Conservation (phyloP, 2,329 filamentous ascomycete species). For the Pestalotiopsis sp. region DNA sequence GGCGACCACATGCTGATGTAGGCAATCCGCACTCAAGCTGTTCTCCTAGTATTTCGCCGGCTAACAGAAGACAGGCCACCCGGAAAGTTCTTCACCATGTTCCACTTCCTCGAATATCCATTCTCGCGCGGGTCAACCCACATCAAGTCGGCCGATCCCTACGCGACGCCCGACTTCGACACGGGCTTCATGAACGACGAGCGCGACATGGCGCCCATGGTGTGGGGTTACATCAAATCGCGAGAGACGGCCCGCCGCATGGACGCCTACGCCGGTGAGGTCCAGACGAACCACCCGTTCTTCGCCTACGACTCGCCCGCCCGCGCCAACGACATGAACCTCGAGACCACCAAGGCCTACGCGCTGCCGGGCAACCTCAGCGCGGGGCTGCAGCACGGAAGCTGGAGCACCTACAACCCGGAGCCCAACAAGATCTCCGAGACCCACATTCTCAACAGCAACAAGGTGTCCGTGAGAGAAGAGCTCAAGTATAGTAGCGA, state of each 20-base stretch:
- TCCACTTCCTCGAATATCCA: constrained; percentile 78
- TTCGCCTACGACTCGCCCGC: constrained; percentile 72
- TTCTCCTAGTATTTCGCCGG: neutral
- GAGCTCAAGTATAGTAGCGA: constrained; percentile 66
- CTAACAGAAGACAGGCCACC: constrained; percentile 62
- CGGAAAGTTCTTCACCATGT: constrained; percentile 83
- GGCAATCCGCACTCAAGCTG: constrained; percentile 16
- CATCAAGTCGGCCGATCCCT: constrained; percentile 71
- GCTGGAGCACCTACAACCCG: constrained; percentile 65
- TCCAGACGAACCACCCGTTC: constrained; percentile 69
- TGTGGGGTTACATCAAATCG: constrained; percentile 83
- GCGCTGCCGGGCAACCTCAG: constrained; percentile 72
- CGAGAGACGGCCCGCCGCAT: constrained; percentile 78
- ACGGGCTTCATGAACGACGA: constrained; percentile 85
- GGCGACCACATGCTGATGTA: constrained; percentile 62
- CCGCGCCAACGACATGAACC: constrained; percentile 71
- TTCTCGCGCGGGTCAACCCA: constrained; percentile 74
- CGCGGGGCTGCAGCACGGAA: constrained; percentile 72
- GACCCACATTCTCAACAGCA: constrained; percentile 60
- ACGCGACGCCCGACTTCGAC: constrained; percentile 77
- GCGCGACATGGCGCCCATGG: constrained; percentile 81
- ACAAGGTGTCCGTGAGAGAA: constrained; percentile 59
- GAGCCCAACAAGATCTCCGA: constrained; percentile 52
- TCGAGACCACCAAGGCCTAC: constrained; percentile 74
- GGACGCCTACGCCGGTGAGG: constrained; percentile 77